A percentile compares a stretch with the other conserved stretches of the same genome.
Conservation (phyloP, 108 stramenopile genomes). For the Pseudonitzschia delicatissima region DNA sequence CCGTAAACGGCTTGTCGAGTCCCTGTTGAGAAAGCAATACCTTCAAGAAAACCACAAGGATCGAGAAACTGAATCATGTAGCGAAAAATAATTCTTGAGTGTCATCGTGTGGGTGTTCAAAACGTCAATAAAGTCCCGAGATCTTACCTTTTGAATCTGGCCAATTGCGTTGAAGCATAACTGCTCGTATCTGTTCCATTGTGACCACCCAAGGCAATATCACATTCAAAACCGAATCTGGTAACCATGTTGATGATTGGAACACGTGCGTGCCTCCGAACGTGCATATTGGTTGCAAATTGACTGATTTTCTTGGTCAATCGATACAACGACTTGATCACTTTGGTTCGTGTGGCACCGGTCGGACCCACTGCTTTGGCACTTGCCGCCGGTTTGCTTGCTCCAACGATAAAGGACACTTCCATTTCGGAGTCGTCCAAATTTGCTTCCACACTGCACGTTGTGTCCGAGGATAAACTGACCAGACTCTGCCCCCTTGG, state of each 20-base stretch:
- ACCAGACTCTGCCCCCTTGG: slow-evolving; percentile 25
- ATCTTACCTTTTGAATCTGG: slow-evolving; percentile 62
- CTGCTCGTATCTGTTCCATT: slow-evolving; percentile 75
- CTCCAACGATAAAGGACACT: slow-evolving; percentile 28
- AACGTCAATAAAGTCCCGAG: background rate
- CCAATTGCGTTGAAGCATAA: slow-evolving; percentile 54
- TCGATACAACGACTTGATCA: slow-evolving; percentile 40
- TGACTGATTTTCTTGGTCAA: slow-evolving; percentile 33
- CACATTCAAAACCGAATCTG: slow-evolving; percentile 68
- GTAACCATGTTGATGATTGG: slow-evolving; percentile 78
- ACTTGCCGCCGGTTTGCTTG: background rate
- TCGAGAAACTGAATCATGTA: slow-evolving; percentile 51
- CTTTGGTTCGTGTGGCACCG: slow-evolving; percentile 43
- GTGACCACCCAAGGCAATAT: slow-evolving; percentile 79
- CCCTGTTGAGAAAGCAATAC: slow-evolving; percentile 71
- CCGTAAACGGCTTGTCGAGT: slow-evolving; percentile 91
- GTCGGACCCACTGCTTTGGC: slow-evolving; percentile 32
- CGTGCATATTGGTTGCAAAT: background rate
- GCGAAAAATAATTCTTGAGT: background rate
- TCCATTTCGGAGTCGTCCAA: slow-evolving; percentile 37
- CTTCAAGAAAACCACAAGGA: slow-evolving; percentile 70
- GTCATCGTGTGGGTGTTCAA: slow-evolving; percentile 3
- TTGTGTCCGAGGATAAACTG: slow-evolving; percentile 32
- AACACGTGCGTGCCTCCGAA: slow-evolving; percentile 41
- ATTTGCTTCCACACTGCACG: slow-evolving; percentile 29